Percentiles rank a stretch among this genome's conserved stretches.
Evolutionary conservation across 2,329 filamentous ascomycete genomes (phyloP).

Genomic region (Cladophialophora immunda): DNA sequence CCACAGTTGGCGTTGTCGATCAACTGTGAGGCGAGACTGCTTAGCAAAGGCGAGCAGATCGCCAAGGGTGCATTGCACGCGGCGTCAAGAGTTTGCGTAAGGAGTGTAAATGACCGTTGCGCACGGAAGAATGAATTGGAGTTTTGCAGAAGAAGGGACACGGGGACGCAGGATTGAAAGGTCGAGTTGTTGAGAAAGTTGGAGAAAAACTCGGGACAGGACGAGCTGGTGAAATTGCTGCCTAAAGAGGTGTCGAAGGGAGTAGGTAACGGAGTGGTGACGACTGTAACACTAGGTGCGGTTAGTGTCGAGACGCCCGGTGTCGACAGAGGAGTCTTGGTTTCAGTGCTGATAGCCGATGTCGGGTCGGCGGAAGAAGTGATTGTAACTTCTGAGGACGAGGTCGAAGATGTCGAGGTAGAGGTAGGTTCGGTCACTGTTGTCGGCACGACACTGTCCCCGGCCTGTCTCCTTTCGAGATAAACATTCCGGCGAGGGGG

Average conservation of each 20-base stretch:
- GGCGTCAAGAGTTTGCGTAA: conserved; percentile 80
- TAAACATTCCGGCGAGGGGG: conserved; percentile 20
- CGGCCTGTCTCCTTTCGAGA: conserved; percentile 25
- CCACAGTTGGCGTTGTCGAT: conserved; percentile 72
- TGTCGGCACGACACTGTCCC: conserved; percentile 26
- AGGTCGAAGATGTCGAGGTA: conserved; percentile 18
- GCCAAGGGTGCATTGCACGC: conserved; percentile 75
- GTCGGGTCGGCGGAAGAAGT: conserved; percentile 10
- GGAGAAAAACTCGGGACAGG: conserved; percentile 67
- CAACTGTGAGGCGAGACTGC: conserved; percentile 71
- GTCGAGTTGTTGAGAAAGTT: conserved; percentile 70
- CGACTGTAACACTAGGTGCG: conserved; percentile 30
- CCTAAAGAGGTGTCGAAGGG: conserved; percentile 73
- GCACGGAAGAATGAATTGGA: conserved; percentile 86
- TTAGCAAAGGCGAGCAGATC: conserved; percentile 72
- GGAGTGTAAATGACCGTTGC: conserved; percentile 72
- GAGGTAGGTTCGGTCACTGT: conserved; percentile 22
- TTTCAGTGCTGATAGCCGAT: conserved; percentile 31
- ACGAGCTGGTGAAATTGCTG: conserved; percentile 66
- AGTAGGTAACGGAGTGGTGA: conserved; percentile 60
- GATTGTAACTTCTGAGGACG: conserved; percentile 15
- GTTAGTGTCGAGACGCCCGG: conserved; percentile 32
- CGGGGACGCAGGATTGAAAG: conserved; percentile 78
- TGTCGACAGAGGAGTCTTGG: conserved; percentile 26
- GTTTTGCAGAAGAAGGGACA: conserved; percentile 85